Evolutionary conservation across 2,329 filamentous ascomycete genomes (phyloP), one percentile per base, ranked within the genome.

Genomic region (Fusarium piperis): DNA sequence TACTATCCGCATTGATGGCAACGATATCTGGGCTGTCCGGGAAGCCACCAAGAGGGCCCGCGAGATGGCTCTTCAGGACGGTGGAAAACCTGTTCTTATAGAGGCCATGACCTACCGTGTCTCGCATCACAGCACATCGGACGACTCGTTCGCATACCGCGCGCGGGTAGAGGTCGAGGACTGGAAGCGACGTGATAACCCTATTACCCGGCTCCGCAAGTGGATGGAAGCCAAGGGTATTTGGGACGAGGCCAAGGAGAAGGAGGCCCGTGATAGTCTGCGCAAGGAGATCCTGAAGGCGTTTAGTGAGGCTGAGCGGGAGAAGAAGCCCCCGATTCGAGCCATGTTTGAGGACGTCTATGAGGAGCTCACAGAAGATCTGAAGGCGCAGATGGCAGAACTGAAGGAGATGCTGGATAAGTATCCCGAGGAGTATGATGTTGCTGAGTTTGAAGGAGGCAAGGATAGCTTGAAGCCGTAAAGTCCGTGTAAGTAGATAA

Each of bases 51-150:
- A 89, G 77, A 88, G 89, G 79, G 96, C 96, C 0, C 89, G 95
- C 2, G 87, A 89, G 55, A 89, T 95, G 77, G 95, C 95, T 0
- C 86, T 98, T 4, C 85, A 92, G 62, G 90, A 93, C 46, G 94
- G 93, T n/a, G 93, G 94, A 5, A 90, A 89, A 70, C 94, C 94
- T 0, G 89, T 99, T 0, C 85, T 99, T 9, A 92, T 99, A 41
- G 96, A 99, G 83, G 94, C 94, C 62, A 97, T 99, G 93, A 95
- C 93, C 26, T 99, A 99, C 83, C 94, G 96, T n/a, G 95, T 98
- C 46, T 95, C 93, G 8, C 94, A 99, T 79, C 96, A 99, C 84
- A 97, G 94, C 81, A 99, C 96, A 1, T 96, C 93, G 0, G 96
- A 99, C 78, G 96, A 99, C 82, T 96, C 93, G 28, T 99, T 98